Evolutionary conservation across 108 stramenopile genomes (phyloP), one percentile per base, ranked within the genome.

Genomic region (Cafeteria roenbergensis): DNA sequence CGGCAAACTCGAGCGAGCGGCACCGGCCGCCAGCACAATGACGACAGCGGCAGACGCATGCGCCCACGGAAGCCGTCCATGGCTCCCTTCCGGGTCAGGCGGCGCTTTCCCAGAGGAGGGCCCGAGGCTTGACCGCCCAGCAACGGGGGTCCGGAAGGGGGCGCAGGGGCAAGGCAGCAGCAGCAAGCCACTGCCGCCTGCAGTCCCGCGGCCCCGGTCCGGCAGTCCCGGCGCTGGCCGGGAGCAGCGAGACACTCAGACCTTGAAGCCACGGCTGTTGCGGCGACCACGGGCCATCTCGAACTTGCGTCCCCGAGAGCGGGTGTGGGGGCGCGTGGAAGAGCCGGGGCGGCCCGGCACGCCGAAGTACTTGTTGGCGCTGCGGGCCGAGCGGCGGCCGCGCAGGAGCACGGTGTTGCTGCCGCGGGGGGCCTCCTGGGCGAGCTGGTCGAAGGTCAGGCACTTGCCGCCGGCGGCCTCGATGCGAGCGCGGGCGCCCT

Each of bases 271-370:
- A 71, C 87, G 80, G 62, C 87, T 89, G 57, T 80, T 75, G 86
- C 97, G 92, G 73, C 95, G 93, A 76, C 95, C 95, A 86, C 97
- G 95, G 67, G 97, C 97, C 71, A 83, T 83, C 86, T 99, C 97
- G 86, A 99, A 99, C 83, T 99, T 99, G 83, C 95, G 87, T 77
- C 97, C 97, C 81, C 95, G 95, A 80, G 86, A 83, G 75, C 93
- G 90, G 63, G 93, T 90, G 74, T 90, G 94, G 25, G 97, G 97
- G 85, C 95, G 95, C 85, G 87, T 86, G 81, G 90, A 88, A 38
- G 87, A 89, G 75, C 89, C 86, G 57, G 88, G 87, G 75, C 87
- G 87, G 80, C 75, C 87, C 78, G 63, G 80, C 73, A 83, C 95
- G 91, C 97, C 97, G 69, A 99, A 99, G 88, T 97, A 92, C 66